Evolutionary conservation across 495 filamentous ascomycete species (phyloP), one percentile per base, ranked within the genome.

Genomic region (Penicillium coprophilum): DNA sequence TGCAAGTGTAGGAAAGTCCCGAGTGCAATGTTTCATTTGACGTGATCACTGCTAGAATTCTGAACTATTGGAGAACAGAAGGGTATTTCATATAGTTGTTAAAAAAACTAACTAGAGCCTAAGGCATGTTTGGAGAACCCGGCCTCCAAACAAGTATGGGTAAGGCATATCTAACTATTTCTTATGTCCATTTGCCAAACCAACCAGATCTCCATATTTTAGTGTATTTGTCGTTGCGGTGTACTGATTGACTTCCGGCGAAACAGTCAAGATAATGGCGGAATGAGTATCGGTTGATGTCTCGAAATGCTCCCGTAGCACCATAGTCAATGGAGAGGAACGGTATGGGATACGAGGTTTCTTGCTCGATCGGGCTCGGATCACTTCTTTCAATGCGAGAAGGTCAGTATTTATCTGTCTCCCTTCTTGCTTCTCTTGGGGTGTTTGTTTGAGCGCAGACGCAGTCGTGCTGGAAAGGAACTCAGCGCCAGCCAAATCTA

Each of bases 171-270:
- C 15, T 28, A 13, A 2, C 20, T 46, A 46, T 21, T 6, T 28
- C 23, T 46, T 46, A 24, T 46, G 43, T 27, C 43, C 43, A 90
- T 69, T 90, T 83, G 72, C 80, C 87, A 31, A 87, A 86, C 63
- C 66, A 19, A 69, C 56, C 11, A 69, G 46, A 48, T 59, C 58
- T 21, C 58, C 66, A 53, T 69, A 69, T 38, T 69, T 69, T 46
- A 69, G 45, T 8, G 66, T 64, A 46, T 69, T 69, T 47, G 62
- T 56, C 9, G 63, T 64, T 1, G 63, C 66, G 0, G 49, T 53
- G 41, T 44, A 63, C 21, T 69, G 60, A 17, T 53, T 44, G 12
- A 50, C 23, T 12, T 53, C 39, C 4, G 66, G 60, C 10, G 60
- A 70, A 13, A 50, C 47, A 19, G 61, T 64, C 8, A 69, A 40